Conservation (phyloP, 768 basidiomycete genomes). For the Suillus subaureus region DNA sequence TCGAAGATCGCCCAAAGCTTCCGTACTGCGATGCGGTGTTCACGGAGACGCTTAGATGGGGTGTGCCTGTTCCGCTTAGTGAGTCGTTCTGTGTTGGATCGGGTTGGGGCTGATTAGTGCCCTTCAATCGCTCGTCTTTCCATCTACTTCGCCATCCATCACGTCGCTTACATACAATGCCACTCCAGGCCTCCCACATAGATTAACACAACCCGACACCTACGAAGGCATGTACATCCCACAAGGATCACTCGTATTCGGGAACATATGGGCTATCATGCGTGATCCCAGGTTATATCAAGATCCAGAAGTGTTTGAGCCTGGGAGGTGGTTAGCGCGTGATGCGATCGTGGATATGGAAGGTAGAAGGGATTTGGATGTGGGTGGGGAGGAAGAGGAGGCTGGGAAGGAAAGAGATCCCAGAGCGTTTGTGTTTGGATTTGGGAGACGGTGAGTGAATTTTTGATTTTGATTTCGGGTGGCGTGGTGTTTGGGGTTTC, state of each 20-base stretch:
- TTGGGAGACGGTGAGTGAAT: not conserved
- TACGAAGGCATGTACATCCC: conserved; percentile 63
- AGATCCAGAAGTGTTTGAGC: not conserved
- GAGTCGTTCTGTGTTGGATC: conserved; percentile 17
- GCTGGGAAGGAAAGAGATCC: conserved; percentile 31
- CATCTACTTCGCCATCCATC: not conserved
- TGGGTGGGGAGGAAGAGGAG: not conserved
- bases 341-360: not conserved
- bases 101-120: not conserved
- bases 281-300: conserved; percentile 52
- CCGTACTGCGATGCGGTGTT: conserved; percentile 63
- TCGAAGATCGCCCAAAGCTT: conserved; percentile 54
- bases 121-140: not conserved
- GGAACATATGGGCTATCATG: conserved; percentile 58
- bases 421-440: conserved; percentile 19
- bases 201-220: conserved; percentile 65
- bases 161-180: not conserved
- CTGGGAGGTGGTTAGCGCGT: not conserved
- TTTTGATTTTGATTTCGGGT: not conserved
- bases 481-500: not conserved
- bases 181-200: conserved; percentile 58
- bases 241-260: conserved; percentile 65
- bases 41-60: conserved; percentile 59
- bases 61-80: conserved; percentile 60
- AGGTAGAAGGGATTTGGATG: not conserved